A percentile compares a stretch with the other conserved stretches of the same genome.
phyloP scores from a whole-genome alignment of 208 protist genomes.

The Trypanosoma avium region DNA sequence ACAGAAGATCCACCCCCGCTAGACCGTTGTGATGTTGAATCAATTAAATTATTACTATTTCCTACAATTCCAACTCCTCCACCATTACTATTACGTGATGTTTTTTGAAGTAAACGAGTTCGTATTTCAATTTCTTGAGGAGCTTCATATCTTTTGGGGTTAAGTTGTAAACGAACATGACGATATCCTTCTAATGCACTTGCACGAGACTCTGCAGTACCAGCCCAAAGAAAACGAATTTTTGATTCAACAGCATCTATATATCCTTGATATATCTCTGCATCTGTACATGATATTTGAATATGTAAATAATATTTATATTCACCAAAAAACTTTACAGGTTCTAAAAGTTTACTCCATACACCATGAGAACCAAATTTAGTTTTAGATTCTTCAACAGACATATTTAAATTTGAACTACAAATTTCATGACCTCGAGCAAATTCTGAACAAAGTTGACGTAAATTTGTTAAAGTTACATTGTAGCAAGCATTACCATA shows the following conservation, averaged over 20 bases:
- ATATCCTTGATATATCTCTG: slow-evolving; percentile 81
- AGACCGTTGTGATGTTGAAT: background rate
- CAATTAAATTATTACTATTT: background rate
- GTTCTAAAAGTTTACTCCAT: slow-evolving; percentile 81
- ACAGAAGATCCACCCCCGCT: background rate
- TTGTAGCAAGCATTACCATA: slow-evolving; percentile 98
- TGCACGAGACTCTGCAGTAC: slow-evolving; percentile 67
- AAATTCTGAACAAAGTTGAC: slow-evolving; percentile 95
- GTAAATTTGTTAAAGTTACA: slow-evolving; percentile 94
- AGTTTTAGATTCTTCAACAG: slow-evolving; percentile 48
- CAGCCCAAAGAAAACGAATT: slow-evolving; percentile 83
- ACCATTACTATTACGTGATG: background rate
- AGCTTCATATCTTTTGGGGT: slow-evolving; percentile 80
- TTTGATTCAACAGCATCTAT: slow-evolving; percentile 85
- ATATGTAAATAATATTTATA: slow-evolving; percentile 88
- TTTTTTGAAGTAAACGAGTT: slow-evolving; percentile 29
- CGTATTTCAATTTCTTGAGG: slow-evolving; percentile 69
- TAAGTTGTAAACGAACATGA: slow-evolving; percentile 74
- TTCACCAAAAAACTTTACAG: slow-evolving; percentile 74
- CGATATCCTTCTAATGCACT: slow-evolving; percentile 72
- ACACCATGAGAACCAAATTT: slow-evolving; percentile 69
- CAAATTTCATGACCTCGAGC: slow-evolving; percentile 87
- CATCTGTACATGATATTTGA: slow-evolving; percentile 66
- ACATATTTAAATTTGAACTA: slow-evolving; percentile 38
- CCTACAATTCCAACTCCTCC: background rate